These are phyloP conservation scores for Calocera viscosa DNA, from an alignment of 768 basidiomycete genomes.

Conservation along the genomic window DNA sequence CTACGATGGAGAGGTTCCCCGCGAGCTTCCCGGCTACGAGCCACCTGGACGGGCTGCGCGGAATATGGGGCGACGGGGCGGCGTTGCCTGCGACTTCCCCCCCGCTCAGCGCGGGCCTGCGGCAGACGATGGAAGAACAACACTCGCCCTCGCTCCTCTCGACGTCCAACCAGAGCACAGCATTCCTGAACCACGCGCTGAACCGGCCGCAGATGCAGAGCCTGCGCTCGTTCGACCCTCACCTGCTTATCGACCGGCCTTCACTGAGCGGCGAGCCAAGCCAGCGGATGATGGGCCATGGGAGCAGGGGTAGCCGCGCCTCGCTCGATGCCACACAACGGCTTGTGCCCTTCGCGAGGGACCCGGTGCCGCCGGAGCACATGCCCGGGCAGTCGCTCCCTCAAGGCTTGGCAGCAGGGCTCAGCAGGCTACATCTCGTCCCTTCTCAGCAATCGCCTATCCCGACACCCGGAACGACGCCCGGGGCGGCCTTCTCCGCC, in stretches of 20 bases:
- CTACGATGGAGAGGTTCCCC: constrained; percentile 3
- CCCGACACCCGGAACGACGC: constrained; percentile 4
- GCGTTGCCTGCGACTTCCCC: neutral
- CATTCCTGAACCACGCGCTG: constrained; percentile 2
- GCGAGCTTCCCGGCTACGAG: constrained; percentile 8
- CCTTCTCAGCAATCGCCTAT: constrained; percentile 23
- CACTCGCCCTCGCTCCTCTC: constrained; percentile 3
- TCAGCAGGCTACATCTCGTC: constrained; percentile 75
- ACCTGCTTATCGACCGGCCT: neutral
- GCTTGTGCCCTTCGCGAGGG: constrained; percentile 48
- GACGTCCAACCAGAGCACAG: constrained; percentile 3
- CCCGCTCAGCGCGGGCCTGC: neutral
- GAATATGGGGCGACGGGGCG: neutral
- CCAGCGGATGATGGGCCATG: constrained; percentile 6
- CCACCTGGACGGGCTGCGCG: neutral
- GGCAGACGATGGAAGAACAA: neutral
- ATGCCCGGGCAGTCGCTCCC: constrained; percentile 86
- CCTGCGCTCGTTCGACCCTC: constrained; percentile 5
- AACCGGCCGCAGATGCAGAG: neutral
- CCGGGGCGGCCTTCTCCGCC: neutral
- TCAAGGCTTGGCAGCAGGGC: constrained; percentile 82
- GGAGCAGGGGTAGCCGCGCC: neutral
- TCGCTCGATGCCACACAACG: neutral
- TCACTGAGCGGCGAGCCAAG: neutral
- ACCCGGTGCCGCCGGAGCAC: constrained; percentile 49